These are phyloP conservation scores for Colletotrichum sp. DNA, from an alignment of 2,329 filamentous ascomycete genomes.

Conservation along the genomic window DNA sequence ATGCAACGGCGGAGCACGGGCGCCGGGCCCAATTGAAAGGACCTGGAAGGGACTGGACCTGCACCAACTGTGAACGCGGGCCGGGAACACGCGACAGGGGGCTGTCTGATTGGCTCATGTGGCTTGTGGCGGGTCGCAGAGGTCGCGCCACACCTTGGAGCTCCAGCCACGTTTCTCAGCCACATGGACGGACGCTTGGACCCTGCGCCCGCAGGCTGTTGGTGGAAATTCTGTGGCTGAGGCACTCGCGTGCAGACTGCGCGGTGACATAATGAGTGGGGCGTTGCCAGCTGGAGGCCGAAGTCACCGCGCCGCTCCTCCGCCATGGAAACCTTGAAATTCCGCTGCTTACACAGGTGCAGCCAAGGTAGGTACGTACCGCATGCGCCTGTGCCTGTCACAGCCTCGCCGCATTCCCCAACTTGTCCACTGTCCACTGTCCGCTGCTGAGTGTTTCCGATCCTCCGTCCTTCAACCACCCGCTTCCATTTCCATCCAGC, in stretches of 20 bases:
- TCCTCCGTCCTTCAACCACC: neutral
- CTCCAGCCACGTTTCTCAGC: neutral
- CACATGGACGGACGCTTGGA: neutral
- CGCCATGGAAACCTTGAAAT: neutral
- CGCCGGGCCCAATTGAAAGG: neutral
- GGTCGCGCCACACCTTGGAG: neutral
- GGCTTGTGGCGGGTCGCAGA: neutral
- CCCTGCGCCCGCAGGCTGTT: neutral
- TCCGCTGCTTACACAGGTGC: neutral
- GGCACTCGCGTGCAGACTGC: neutral
- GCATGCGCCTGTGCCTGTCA: neutral
- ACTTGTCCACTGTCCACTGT: neutral
- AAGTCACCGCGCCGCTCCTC: neutral
- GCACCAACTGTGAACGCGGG: neutral
- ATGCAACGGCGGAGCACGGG: slow-evolving; percentile 9
- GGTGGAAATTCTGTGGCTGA: neutral
- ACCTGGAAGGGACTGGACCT: neutral
- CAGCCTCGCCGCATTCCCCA: slow-evolving; percentile 20
- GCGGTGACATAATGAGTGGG: slow-evolving; percentile 12
- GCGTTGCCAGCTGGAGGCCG: neutral
- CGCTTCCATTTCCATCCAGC: neutral
- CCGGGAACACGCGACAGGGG: neutral
- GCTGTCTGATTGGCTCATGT: neutral
- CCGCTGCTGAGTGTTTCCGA: neutral
- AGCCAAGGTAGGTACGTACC: neutral